phyloP scores from a whole-genome alignment of 2,329 filamentous ascomycete genomes.

The Polychaeton citri region DNA sequence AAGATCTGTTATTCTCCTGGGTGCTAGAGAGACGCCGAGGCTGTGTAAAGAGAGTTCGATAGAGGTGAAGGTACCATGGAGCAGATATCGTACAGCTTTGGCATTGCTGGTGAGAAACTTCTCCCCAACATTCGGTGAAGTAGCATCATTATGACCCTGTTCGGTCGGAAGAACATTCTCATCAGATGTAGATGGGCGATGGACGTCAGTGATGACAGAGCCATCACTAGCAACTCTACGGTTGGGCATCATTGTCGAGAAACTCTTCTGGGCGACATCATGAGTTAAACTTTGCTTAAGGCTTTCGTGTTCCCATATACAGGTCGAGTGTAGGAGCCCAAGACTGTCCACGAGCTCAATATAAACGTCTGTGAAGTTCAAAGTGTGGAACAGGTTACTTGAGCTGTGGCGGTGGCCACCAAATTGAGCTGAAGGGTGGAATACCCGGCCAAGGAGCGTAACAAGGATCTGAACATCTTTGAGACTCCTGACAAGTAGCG shows the following conservation, averaged over 20 bases:
- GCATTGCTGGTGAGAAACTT: conserved; percentile 26
- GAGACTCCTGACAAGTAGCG: conserved; percentile 63
- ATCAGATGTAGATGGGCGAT: background rate
- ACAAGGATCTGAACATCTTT: conserved; percentile 65
- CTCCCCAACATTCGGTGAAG: background rate
- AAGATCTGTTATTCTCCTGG: conserved; percentile 53
- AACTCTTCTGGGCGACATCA: background rate
- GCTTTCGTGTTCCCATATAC: conserved; percentile 60
- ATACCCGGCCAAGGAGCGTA: conserved; percentile 45
- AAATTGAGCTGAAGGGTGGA: conserved; percentile 15
- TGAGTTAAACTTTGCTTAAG: background rate
- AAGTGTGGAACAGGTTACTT: conserved; percentile 55
- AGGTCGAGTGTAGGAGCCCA: conserved; percentile 63
- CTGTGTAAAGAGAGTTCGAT: conserved; percentile 79
- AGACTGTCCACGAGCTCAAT: conserved; percentile 58
- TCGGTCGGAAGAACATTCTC: background rate
- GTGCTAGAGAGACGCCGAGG: conserved; percentile 67
- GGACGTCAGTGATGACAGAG: background rate
- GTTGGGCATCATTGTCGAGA: background rate
- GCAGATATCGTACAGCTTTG: conserved; percentile 58
- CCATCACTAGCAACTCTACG: background rate
- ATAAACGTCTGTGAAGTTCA: conserved; percentile 81
- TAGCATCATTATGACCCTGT: background rate
- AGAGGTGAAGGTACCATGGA: conserved; percentile 64
- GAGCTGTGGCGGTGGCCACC: conserved; percentile 27